Evolutionary conservation across 2,329 filamentous ascomycete genomes (phyloP).

Genomic region (Fusarium sp.): DNA sequence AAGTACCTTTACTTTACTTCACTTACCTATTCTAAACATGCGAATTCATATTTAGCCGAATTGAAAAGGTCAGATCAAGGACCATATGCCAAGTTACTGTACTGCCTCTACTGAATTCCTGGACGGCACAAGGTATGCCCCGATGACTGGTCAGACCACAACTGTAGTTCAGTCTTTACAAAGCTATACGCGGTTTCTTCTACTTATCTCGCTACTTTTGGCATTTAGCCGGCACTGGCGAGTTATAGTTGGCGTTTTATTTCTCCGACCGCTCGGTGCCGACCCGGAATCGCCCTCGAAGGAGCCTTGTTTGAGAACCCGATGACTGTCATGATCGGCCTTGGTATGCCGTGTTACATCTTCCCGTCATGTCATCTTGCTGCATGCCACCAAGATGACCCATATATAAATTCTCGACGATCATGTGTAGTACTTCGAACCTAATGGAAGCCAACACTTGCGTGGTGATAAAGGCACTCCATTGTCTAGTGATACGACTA

Average conservation of each 20-base stretch:
- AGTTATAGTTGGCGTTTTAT: not conserved
- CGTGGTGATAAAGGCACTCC: slow-evolving; percentile 12
- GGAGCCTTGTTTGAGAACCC: not conserved
- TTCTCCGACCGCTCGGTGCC: slow-evolving; percentile 20
- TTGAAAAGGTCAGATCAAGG: not conserved
- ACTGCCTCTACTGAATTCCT: not conserved
- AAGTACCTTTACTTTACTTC: slow-evolving; percentile 1
- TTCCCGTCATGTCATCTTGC: not conserved
- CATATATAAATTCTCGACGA: slow-evolving; percentile 11
- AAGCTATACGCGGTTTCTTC: not conserved
- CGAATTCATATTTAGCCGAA: slow-evolving; percentile 25
- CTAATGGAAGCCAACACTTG: slow-evolving; percentile 13
- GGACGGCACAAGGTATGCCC: not conserved
- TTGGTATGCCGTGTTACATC: not conserved
- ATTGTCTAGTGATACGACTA: slow-evolving; percentile 25
- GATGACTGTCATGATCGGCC: not conserved
- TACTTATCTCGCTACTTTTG: not conserved
- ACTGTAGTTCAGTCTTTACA: slow-evolving; percentile 17
- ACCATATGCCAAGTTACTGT: not conserved
- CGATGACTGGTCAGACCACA: slow-evolving; percentile 19
- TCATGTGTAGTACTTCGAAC: slow-evolving; percentile 17
- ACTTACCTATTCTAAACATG: not conserved
- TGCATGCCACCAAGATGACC: not conserved
- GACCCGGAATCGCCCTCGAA: slow-evolving; percentile 7
- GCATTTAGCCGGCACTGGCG: slow-evolving; percentile 10